Evolutionary conservation across 371 early-diverging fungal species (phyloP).

Genomic region (Actinomortierella ambigua): DNA sequence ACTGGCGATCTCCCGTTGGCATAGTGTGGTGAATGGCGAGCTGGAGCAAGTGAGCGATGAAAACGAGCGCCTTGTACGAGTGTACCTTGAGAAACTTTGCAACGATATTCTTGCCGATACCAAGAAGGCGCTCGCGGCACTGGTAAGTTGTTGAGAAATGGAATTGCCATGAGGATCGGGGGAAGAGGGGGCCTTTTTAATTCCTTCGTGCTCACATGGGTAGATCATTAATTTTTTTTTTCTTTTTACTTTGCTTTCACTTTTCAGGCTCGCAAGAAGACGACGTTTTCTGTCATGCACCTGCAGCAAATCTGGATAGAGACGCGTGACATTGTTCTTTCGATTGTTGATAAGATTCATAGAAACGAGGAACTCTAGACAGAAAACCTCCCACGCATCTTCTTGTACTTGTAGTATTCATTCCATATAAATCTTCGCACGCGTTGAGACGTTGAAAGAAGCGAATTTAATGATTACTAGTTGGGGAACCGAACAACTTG

Average conservation of each 20-base stretch:
- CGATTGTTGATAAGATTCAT: conserved; percentile 38
- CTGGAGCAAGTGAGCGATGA: conserved; percentile 54
- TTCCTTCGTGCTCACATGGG: too few species aligned
- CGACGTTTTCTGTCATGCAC: conserved; percentile 33
- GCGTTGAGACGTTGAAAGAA: too few species aligned
- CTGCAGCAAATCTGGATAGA: conserved; percentile 44
- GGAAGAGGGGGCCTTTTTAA: too few species aligned
- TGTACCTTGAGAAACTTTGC: conserved; percentile 47
- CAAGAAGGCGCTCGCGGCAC: conserved; percentile 8
- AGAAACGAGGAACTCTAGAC: conserved; percentile 7
- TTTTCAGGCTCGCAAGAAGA: conserved; percentile 27
- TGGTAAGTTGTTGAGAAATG: conserved; percentile 25
- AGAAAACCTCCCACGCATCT: too few species aligned
- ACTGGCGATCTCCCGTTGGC: conserved; percentile 52
- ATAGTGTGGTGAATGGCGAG: conserved; percentile 59
- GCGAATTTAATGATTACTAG: too few species aligned
- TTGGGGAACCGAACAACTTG: conserved; percentile 46
- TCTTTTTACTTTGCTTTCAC: background rate
- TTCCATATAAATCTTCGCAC: too few species aligned
- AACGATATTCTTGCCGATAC: conserved; percentile 20
- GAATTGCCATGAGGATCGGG: too few species aligned
- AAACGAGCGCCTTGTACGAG: conserved; percentile 53
- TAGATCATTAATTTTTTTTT: background rate
- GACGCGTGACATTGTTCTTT: conserved; percentile 31
- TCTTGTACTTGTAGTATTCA: too few species aligned